phyloP scores from a whole-genome alignment of 352 stramenopile genomes.

The Thalassiosira sp. region DNA sequence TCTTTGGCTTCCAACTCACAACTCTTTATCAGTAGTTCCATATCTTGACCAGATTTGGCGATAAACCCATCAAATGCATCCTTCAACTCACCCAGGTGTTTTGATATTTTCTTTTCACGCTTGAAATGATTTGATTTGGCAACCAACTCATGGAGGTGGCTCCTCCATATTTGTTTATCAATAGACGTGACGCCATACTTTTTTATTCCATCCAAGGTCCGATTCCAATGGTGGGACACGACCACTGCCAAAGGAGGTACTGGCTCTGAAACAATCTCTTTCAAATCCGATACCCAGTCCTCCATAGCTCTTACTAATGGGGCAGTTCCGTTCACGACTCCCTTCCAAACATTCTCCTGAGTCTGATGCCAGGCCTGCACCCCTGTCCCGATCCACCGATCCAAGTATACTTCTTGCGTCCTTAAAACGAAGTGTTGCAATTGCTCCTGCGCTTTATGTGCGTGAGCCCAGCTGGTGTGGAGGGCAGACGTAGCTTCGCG shows the following conservation, averaged over 20 bases:
- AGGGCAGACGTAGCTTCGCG: slow-evolving; percentile 27
- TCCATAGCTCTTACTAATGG: slow-evolving; percentile 25
- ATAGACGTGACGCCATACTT: slow-evolving; percentile 20
- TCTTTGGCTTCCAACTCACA: slow-evolving; percentile 45
- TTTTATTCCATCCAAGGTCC: slow-evolving; percentile 29
- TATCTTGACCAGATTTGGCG: slow-evolving; percentile 28
- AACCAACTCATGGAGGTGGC: slow-evolving; percentile 16
- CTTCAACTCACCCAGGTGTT: slow-evolving; percentile 27
- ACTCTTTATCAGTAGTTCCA: slow-evolving; percentile 30
- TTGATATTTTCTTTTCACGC: slow-evolving; percentile 29
- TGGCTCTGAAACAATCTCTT: slow-evolving; percentile 25
- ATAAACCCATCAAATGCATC: slow-evolving; percentile 40
- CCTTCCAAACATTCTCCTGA: slow-evolving; percentile 37
- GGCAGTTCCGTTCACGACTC: slow-evolving; percentile 21
- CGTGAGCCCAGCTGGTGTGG: slow-evolving; percentile 28
- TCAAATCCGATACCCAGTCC: slow-evolving; percentile 38
- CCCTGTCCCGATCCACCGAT: slow-evolving; percentile 32
- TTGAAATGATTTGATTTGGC: slow-evolving; percentile 8
- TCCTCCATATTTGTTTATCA: slow-evolving; percentile 30
- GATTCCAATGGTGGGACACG: slow-evolving; percentile 37
- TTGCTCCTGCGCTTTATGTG: slow-evolving; percentile 30
- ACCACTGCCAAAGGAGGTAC: slow-evolving; percentile 24
- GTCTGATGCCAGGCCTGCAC: slow-evolving; percentile 29
- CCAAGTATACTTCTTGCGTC: slow-evolving; percentile 35
- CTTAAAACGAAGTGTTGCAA: slow-evolving; percentile 30